Evolutionary conservation across 2,329 filamentous ascomycete genomes (phyloP).

Genomic region (Mollisiaceae sp.): DNA sequence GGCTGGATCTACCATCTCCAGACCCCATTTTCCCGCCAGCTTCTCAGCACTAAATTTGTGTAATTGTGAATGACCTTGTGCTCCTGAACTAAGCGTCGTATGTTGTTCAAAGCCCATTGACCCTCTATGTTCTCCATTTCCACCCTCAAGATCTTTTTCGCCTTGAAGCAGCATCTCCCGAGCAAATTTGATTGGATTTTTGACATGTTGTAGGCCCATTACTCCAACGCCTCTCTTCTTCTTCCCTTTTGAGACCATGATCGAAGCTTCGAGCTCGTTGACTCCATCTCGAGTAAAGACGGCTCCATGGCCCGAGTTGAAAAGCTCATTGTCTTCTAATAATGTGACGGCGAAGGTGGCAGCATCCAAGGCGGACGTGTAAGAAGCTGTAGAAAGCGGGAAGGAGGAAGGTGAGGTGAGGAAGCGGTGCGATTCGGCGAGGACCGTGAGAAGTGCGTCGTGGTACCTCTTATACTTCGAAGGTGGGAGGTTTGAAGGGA

Average conservation of each 20-base stretch:
- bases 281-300: constrained; percentile 84
- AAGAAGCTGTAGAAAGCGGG: constrained; percentile 51
- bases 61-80: constrained; percentile 73
- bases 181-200: constrained; percentile 79
- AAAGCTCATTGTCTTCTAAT: constrained; percentile 80
- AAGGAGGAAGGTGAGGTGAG: constrained; percentile 62
- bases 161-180: constrained; percentile 71
- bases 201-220: constrained; percentile 74
- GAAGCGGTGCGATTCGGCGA: constrained; percentile 51
- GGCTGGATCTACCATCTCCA: constrained; percentile 67
- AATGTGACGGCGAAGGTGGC: constrained; percentile 76
- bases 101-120: constrained; percentile 26
- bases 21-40: constrained; percentile 69
- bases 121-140: constrained; percentile 42
- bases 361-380: constrained; percentile 66
- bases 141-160: constrained; percentile 62
- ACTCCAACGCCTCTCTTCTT: constrained; percentile 81
- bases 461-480: constrained; percentile 64
- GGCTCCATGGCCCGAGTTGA: constrained; percentile 83
- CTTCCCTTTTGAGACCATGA: constrained; percentile 79
- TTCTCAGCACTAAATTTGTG: constrained; percentile 71
- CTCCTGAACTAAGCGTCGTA: constrained; percentile 40
- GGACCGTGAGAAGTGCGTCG: constrained; percentile 64
- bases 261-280: constrained; percentile 84
- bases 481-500: constrained; percentile 61